Percentiles rank a stretch among this genome's conserved stretches.
phyloP scores from a whole-genome alignment of 2,329 filamentous ascomycete genomes.

The Cytospora schulzeri region DNA sequence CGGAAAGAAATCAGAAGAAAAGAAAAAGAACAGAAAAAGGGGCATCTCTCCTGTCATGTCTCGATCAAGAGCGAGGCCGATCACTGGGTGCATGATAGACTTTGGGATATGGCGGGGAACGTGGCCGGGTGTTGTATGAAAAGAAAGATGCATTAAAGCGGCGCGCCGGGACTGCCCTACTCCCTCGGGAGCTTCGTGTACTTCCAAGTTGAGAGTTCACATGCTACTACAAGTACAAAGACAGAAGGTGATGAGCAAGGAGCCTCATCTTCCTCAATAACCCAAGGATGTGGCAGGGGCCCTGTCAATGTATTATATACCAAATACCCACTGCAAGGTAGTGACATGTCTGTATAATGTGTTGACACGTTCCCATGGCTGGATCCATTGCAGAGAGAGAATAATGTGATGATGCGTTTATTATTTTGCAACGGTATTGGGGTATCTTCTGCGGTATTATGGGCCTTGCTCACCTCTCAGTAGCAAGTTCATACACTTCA shows the following conservation, averaged over 20 bases:
- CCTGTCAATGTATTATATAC: constrained; percentile 4
- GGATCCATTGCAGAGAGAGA: background rate
- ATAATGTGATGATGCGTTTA: background rate
- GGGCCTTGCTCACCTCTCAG: no score
- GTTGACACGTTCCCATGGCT: background rate
- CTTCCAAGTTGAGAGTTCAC: constrained; percentile 13
- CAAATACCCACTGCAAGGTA: background rate
- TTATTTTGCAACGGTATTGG: background rate
- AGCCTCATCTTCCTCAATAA: background rate
- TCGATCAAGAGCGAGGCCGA: constrained; percentile 1
- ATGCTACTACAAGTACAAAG: constrained; percentile 11
- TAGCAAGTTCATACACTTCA: background rate
- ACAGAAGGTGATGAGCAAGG: background rate
- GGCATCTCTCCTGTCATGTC: constrained; percentile 3
- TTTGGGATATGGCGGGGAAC: background rate
- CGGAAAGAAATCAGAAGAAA: background rate
- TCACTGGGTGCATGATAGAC: constrained; percentile 25
- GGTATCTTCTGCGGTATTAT: constrained; percentile 17
- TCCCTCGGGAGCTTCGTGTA: constrained; percentile 26
- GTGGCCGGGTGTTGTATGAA: background rate
- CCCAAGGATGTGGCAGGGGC: background rate
- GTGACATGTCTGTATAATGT: background rate
- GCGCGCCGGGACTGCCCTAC: constrained; percentile 5
- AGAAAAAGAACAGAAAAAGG: background rate
- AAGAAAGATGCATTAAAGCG: background rate